Evolutionary conservation across 805 yeast species (phyloP), one percentile per base, ranked within the genome.

Genomic region (Spathaspora girioi): DNA sequence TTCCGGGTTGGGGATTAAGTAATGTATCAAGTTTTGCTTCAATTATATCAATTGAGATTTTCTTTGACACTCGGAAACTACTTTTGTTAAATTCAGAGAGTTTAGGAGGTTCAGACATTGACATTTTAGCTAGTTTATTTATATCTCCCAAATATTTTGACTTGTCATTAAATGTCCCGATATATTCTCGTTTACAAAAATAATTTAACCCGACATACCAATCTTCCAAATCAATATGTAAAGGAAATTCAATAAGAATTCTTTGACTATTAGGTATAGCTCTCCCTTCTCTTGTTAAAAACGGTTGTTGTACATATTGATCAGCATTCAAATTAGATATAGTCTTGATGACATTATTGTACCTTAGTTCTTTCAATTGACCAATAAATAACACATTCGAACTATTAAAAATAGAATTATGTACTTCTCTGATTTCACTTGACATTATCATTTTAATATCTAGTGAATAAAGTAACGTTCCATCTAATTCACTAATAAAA

Each of bases 131-230:
- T 23, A 18, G 9, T 4, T 19, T 19, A 11, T 4, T 14, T 8
- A 42, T 18, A 14, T 29, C 47, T 19, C 17, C 27, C 3, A 38
- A 6, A 19, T 47, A 19, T 23, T 40, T 48, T 2, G 54, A 32
- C 14, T 50, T 46, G 10, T 49, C 44, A 32, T 56, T 54, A 47
- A 50, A 64, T 1, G 63, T 54, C 1, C 78, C 78, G 49, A 74
- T 74, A 54, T 74, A 82, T 57, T 85, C 90, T 27, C 83, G 65
- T 50, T 77, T 79, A 7, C 89, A 77, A 59, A 85, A 83, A 12
- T 87, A 82, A 44, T 76, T 78, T 52, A 87, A 66, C 0, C 89
- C 84, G 11, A 87, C 87, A 54, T 79, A 73, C 92, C 94, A 87
- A 62, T 86, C 91, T 60, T 86, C 92, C 43, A 86, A 70, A 63